Evolutionary conservation across 352 stramenopile species (phyloP).

Genomic region (Globisporangium rhizosaccharum): DNA sequence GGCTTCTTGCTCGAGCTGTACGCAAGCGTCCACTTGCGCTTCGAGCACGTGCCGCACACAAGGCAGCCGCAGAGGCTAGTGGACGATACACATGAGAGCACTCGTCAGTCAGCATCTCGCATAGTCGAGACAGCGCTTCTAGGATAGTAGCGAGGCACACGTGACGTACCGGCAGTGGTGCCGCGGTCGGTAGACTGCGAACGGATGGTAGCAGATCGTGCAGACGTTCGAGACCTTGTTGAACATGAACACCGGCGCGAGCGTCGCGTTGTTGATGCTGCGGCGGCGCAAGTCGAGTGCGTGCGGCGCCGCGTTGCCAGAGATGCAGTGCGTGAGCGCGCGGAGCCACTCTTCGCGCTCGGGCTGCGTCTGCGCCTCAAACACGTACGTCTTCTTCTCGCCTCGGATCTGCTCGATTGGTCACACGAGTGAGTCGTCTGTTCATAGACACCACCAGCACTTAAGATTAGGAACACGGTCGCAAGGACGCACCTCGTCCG

Average conservation of each 20-base stretch:
- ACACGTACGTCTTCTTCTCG: conserved; percentile 44
- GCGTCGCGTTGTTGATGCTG: conserved; percentile 64
- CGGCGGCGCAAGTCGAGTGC: conserved; percentile 52
- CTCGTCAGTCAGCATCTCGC: conserved; percentile 1
- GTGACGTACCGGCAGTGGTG: conserved; percentile 72
- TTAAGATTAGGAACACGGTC: background rate
- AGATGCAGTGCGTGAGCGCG: conserved; percentile 71
- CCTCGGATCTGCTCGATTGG: conserved; percentile 17
- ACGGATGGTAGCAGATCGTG: conserved; percentile 78
- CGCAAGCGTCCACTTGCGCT: conserved; percentile 66
- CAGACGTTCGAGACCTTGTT: conserved; percentile 84
- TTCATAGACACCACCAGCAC: conserved; percentile 6
- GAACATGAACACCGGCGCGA: conserved; percentile 86
- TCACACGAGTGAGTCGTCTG: conserved; percentile 6
- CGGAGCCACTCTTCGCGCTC: conserved; percentile 83
- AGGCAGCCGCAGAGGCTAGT: conserved; percentile 70
- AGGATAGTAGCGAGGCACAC: background rate
- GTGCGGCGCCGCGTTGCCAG: conserved; percentile 33
- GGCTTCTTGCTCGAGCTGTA: conserved; percentile 78
- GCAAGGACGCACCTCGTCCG: conserved; percentile 16
- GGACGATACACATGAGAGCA: conserved; percentile 6
- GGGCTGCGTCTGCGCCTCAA: conserved; percentile 52
- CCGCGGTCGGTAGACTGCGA: conserved; percentile 75
- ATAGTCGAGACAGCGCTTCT: background rate
- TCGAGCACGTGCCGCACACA: conserved; percentile 81